Evolutionary conservation across 345 rosid genomes (phyloP), one percentile per base, ranked within the genome.

Genomic region (Streptanthus diversifolius): DNA sequence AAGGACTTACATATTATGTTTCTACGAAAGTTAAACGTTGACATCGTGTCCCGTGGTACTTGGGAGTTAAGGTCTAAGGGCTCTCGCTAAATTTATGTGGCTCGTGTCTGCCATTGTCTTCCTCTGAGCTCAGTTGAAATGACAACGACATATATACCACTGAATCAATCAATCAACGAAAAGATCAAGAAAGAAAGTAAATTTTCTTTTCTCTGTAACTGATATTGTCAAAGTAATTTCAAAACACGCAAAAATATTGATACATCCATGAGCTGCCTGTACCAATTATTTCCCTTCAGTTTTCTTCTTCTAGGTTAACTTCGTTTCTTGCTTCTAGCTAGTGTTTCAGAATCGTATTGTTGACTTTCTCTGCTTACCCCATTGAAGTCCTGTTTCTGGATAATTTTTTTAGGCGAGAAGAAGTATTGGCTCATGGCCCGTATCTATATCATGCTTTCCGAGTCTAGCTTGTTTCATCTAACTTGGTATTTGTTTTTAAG

Each of bases 141-240:
- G 98, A 81, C 86, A 25, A 82, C 96, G 0, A 92, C 83, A n/a
- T 97, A 93, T 74, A 84, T 93, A 2, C 98, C 96, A 66, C 97
- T 96, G 13, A 93, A 82, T 75, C 97, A 93, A 44, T 85, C 95
- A 24, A 83, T 93, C 68, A 88, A 93, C 45, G 97, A 91, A 75
- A 93, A 86, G 90, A 56, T 86, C 84, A 91, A 82, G 75, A 93
- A 93, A 85, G 97, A 93, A 71, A 95, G 98, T 93, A 73, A 25
- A 29, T 1, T 1, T n/a, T 27, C 55, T 29, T 19, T 39, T 49
- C 55, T 21, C 30, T 36, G 8, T 47, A 3, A 19, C 35, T 27
- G n/a, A 56, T 2, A 29, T 44, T 55, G 36, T 40, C 35, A 30
- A 63, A 12, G 27, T 33, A 22, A 33, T 37, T 12, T 59, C 66